Evolutionary conservation across 768 basidiomycete genomes (phyloP).

Genomic region (Leccinum uliginosum): DNA sequence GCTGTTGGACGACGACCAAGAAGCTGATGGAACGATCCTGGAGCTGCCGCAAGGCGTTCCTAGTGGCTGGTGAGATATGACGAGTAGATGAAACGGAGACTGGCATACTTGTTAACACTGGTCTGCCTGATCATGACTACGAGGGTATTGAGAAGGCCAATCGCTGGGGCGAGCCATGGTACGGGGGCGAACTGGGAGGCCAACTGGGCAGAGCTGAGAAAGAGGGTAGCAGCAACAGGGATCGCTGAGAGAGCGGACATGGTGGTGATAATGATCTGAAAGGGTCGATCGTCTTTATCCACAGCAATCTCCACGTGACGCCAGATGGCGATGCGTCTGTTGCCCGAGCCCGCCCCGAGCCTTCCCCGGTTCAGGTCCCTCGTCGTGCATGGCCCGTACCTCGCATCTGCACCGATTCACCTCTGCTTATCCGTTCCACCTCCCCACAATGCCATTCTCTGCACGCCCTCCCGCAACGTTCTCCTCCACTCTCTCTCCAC

Average conservation of each 20-base stretch:
- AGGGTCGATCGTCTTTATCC: constrained; percentile 3
- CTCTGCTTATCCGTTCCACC: constrained; percentile 49
- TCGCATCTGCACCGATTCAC: constrained; percentile 66
- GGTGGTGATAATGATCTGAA: neutral
- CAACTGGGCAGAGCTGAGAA: constrained; percentile 35
- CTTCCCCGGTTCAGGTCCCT: constrained; percentile 57
- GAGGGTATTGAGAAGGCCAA: constrained; percentile 40
- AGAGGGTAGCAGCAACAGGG: constrained; percentile 7
- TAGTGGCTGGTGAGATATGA: constrained; percentile 16
- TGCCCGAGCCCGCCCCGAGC: constrained; percentile 37
- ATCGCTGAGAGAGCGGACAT: constrained; percentile 15
- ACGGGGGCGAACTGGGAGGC: constrained; percentile 45
- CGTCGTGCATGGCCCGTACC: constrained; percentile 61
- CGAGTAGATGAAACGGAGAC: neutral
- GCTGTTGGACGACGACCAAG: constrained; percentile 36
- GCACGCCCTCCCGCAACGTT: constrained; percentile 49
- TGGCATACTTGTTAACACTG: constrained; percentile 41
- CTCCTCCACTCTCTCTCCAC: constrained; percentile 42
- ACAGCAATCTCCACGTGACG: constrained; percentile 20
- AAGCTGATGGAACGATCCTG: constrained; percentile 44
- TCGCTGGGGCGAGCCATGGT: constrained; percentile 42
- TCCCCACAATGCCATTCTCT: constrained; percentile 38
- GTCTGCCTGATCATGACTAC: constrained; percentile 46
- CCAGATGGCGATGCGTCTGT: constrained; percentile 30
- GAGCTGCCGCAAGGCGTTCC: constrained; percentile 41